Percentiles rank a stretch among this genome's conserved stretches.
phyloP scores from a whole-genome alignment of 805 yeast genomes.

The Yarrowia divulgata region DNA sequence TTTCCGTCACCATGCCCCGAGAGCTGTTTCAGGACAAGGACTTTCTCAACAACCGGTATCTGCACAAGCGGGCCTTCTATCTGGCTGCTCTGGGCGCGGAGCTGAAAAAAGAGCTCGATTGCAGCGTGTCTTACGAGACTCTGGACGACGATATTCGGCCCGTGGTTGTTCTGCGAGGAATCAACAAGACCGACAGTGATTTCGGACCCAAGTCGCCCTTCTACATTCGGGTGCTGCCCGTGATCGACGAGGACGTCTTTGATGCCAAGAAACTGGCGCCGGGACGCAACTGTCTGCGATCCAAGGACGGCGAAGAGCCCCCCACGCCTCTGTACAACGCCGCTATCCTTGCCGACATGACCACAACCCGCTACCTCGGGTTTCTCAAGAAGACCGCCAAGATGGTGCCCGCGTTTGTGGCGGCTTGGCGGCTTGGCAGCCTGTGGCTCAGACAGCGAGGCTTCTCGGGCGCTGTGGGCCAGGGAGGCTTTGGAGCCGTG shows the following conservation, averaged over 20 bases:
- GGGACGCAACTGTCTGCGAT: slow-evolving; percentile 80
- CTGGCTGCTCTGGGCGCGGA: slow-evolving; percentile 77
- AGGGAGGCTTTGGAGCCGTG: slow-evolving; percentile 90
- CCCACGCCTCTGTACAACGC: slow-evolving; percentile 91
- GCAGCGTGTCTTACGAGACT: slow-evolving; percentile 68
- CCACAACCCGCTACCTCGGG: slow-evolving; percentile 74
- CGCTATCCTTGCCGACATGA: slow-evolving; percentile 71
- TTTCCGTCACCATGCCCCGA: slow-evolving; percentile 82
- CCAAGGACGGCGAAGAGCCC: slow-evolving; percentile 56
- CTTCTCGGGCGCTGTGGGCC: slow-evolving; percentile 64
- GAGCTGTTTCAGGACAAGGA: slow-evolving; percentile 80
- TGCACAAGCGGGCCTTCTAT: slow-evolving; percentile 89
- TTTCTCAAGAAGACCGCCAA: slow-evolving; percentile 78
- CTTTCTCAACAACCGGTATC: slow-evolving; percentile 84
- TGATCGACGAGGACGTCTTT: slow-evolving; percentile 73
- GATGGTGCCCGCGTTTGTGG: slow-evolving; percentile 79
- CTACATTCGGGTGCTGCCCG: slow-evolving; percentile 73
- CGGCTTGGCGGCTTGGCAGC: slow-evolving; percentile 85
- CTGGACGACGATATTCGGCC: slow-evolving; percentile 85
- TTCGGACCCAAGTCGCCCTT: slow-evolving; percentile 64
- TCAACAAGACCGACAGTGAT: slow-evolving; percentile 18
- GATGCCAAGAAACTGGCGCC: slow-evolving; percentile 79
- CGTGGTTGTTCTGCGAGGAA: slow-evolving; percentile 59
- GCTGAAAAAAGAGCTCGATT: slow-evolving; percentile 56
- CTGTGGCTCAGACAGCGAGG: slow-evolving; percentile 93